Evolutionary conservation across 2,329 filamentous ascomycete species (phyloP), one percentile per base, ranked within the genome.

Genomic region (Ascochyta fabae): DNA sequence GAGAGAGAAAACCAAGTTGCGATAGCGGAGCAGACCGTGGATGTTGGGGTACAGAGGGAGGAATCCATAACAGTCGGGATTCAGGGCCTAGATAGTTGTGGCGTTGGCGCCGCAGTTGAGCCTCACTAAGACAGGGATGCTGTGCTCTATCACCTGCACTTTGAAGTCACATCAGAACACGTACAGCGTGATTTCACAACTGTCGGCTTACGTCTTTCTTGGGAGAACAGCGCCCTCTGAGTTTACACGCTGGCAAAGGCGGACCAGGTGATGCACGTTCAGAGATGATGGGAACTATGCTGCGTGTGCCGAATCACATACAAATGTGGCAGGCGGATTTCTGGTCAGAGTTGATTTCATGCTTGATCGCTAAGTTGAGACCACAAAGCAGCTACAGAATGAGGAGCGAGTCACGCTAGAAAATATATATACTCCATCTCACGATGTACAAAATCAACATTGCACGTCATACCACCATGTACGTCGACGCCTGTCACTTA

Each of bases 21-120:
- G 33, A 52, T 44, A 34, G 45, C 48, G 31, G 48, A 38, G 12
- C 31, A 35, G 6, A 36, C 35, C 48, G 45, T 46, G 40, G 46
- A 48, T 43, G 46, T 56, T 29, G 50, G 29, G 22, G 35, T 55
- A 42, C 46, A 47, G 45, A 48, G 48, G 43, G 44, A 53, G 46
- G 49, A 19, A 38, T 34, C 50, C 45, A 50, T 42, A 43, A 35
- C 45, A 48, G 41, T 58, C 51, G 42, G 50, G 46, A 48, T 51
- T 49, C 56, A 42, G 49, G 49, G 41, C 31, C 40, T 10, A 36
- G 10, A n/a, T 29, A 47, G 31, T 33, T 55, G 31, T 36, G 41
- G 54, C 49, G 47, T 27, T 22, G 12, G 42, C 54, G 54, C 54
- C 29, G 39, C 48, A 53, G 26, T 52, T 51, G 50, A 54, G 55